phyloP scores from a whole-genome alignment of 176 grass and related monocot genomes.

The Tillandsia leiboldiana region DNA sequence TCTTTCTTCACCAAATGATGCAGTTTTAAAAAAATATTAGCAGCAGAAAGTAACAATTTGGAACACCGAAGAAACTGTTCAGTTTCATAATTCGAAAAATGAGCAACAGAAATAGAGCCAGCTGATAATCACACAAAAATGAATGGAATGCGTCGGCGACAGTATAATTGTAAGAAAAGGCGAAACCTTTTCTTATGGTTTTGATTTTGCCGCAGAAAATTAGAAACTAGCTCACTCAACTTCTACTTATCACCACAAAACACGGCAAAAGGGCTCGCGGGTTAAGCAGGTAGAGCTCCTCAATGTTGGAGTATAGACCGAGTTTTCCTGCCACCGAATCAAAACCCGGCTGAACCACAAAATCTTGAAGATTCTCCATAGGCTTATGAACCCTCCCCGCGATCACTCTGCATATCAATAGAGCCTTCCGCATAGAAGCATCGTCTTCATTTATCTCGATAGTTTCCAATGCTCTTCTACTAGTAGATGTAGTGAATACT shows the following conservation, averaged over 20 bases:
- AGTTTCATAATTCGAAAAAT: too few relatives aligned
- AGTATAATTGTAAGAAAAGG: too few relatives aligned
- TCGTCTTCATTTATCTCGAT: slow-evolving; percentile 7
- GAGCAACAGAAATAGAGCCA: too few relatives aligned
- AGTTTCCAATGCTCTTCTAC: slow-evolving; percentile 47
- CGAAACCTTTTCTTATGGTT: too few relatives aligned
- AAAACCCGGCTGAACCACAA: slow-evolving; percentile 39
- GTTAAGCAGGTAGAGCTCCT: slow-evolving; percentile 64
- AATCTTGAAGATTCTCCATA: slow-evolving; percentile 40
- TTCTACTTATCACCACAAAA: slow-evolving; percentile 61
- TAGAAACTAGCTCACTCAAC: slow-evolving; percentile 24
- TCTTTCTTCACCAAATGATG: too few relatives aligned
- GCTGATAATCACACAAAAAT: too few relatives aligned
- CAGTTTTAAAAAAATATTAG: too few relatives aligned
- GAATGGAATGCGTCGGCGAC: too few relatives aligned
- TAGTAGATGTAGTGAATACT: slow-evolving; percentile 60
- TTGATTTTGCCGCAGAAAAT: not conserved
- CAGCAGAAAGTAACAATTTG: too few relatives aligned
- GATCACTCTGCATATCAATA: slow-evolving; percentile 67
- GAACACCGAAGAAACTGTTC: too few relatives aligned
- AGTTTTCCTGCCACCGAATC: slow-evolving; percentile 66
- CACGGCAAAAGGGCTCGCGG: slow-evolving; percentile 62
- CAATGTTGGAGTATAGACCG: slow-evolving; percentile 35
- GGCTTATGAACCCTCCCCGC: slow-evolving; percentile 69
- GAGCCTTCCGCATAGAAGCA: slow-evolving; percentile 17